Conservation (phyloP, 2,329 filamentous ascomycete species). For the Colletotrichum australisinense region DNA sequence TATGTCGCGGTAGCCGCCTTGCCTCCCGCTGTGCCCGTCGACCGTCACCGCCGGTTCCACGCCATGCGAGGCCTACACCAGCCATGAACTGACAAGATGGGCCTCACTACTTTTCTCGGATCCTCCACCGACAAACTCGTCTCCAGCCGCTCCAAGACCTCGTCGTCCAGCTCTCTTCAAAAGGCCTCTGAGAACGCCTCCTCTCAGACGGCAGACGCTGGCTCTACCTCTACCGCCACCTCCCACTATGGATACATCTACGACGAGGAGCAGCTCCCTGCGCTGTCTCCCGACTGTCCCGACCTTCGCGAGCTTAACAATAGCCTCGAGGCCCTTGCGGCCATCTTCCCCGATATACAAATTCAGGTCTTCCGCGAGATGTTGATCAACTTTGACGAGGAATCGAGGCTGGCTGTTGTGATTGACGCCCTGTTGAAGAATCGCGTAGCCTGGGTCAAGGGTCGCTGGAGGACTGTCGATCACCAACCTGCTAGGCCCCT, state of each 20-base stretch:
- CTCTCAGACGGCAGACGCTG: constrained; percentile 29
- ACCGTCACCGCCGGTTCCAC: background rate
- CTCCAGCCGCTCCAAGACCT: constrained; percentile 12
- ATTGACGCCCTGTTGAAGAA: constrained; percentile 82
- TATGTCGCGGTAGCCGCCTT: constrained; percentile 1
- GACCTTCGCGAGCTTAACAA: constrained; percentile 78
- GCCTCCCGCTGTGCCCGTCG: background rate
- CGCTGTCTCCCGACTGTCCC: constrained; percentile 62
- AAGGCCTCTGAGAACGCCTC: background rate
- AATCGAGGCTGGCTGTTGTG: constrained; percentile 81
- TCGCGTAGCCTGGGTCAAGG: constrained; percentile 76
- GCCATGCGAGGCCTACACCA: constrained; percentile 17
- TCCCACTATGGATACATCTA: constrained; percentile 60
- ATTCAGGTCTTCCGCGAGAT: constrained; percentile 87
- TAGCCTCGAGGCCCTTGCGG: constrained; percentile 74
- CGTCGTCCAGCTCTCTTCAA: constrained; percentile 10
- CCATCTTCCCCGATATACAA: constrained; percentile 84
- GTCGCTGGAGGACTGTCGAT: constrained; percentile 67
- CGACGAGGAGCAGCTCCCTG: constrained; percentile 65
- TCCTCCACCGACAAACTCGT: constrained; percentile 30
- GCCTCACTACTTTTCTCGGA: constrained; percentile 36
- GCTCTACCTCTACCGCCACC: constrained; percentile 43
- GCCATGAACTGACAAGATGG: constrained; percentile 36
- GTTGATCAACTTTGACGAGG: constrained; percentile 78
- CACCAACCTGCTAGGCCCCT: constrained; percentile 45